phyloP scores from a whole-genome alignment of 108 stramenopile genomes.

The Poteriospumella lacustris region DNA sequence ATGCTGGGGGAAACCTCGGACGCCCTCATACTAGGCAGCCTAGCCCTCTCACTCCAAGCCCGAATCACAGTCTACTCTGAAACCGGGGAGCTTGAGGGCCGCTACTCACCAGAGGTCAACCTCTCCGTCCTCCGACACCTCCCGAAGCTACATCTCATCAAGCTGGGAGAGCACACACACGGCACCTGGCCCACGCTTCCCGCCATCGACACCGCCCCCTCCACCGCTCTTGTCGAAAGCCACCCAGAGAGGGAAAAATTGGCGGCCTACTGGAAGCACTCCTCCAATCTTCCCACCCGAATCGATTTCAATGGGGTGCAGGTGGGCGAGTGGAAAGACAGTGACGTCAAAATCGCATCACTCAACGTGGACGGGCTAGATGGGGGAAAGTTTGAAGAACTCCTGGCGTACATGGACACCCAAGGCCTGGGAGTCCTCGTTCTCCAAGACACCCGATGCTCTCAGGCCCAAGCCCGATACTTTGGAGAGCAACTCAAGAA shows the following conservation, averaged over 20 bases:
- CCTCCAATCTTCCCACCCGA: not conserved
- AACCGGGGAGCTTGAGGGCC: not conserved
- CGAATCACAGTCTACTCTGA: not conserved
- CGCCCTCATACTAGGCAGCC: not conserved
- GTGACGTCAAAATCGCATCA: not conserved
- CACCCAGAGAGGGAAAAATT: not conserved
- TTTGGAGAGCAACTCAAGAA: not conserved
- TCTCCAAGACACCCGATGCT: not conserved
- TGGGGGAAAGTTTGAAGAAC: not conserved
- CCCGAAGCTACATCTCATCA: not conserved
- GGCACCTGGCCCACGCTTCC: not conserved
- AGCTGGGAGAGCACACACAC: not conserved
- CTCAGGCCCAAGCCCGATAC: not conserved
- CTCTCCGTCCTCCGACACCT: not conserved
- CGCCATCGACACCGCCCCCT: not conserved
- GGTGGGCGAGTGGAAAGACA: not conserved
- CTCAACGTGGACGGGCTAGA: not conserved
- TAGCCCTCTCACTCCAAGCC: not conserved
- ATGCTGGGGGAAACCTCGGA: not conserved
- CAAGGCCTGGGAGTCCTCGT: not conserved
- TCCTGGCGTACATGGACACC: not conserved
- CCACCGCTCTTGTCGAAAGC: not conserved
- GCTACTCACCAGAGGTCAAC: conserved; percentile 2
- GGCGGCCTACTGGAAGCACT: not conserved
- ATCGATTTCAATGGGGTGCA: not conserved